A percentile compares a stretch with the other conserved stretches of the same genome.
These are phyloP conservation scores for Paragyromitra xinjiangensis DNA, from an alignment of 495 filamentous ascomycete genomes.

Conservation along the genomic window DNA sequence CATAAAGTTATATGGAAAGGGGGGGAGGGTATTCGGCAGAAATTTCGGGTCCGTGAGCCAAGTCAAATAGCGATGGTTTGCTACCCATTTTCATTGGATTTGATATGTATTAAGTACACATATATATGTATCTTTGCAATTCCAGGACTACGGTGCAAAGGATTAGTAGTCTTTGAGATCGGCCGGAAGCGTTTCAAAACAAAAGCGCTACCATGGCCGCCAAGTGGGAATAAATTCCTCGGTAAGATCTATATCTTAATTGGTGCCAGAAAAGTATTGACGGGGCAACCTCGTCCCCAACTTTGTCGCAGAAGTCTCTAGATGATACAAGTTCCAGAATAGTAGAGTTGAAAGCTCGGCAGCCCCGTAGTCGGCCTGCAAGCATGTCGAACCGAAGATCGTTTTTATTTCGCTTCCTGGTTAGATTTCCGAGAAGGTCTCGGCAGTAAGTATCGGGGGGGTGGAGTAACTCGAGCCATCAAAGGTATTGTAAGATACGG, in stretches of 20 bases:
- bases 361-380: slow-evolving; percentile 19
- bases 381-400: slow-evolving; percentile 43
- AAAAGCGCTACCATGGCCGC: not conserved
- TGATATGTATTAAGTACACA: not conserved
- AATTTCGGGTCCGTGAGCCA: slow-evolving; percentile 5
- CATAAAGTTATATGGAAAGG: slow-evolving; percentile 10
- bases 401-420: slow-evolving; percentile 12
- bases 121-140: not conserved
- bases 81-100: not conserved
- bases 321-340: slow-evolving; percentile 37
- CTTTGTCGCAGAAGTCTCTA: slow-evolving; percentile 22
- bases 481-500: slow-evolving; percentile 2
- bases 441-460: slow-evolving; percentile 22
- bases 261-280: not conserved
- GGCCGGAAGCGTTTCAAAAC: slow-evolving; percentile 17
- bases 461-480: not conserved
- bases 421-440: slow-evolving; percentile 32
- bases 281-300: slow-evolving; percentile 15
- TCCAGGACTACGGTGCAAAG: not conserved
- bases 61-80: slow-evolving; percentile 11
- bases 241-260: not conserved
- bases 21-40: slow-evolving; percentile 2
- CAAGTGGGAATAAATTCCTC: not conserved
- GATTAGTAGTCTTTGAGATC: not conserved
- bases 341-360: slow-evolving; percentile 4